phyloP scores from a whole-genome alignment of 139 green algal species.

The Picochlorum sp. region DNA sequence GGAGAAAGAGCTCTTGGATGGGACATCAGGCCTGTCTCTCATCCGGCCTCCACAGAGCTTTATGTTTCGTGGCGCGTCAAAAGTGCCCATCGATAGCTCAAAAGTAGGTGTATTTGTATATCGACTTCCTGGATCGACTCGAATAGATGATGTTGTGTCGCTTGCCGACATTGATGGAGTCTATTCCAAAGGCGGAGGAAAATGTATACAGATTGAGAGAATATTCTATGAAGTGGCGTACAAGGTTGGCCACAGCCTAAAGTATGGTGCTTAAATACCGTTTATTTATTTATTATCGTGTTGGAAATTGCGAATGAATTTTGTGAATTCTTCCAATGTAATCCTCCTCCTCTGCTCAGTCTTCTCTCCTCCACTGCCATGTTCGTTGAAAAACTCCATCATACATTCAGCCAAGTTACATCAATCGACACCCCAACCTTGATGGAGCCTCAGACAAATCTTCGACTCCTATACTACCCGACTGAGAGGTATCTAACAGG shows the following conservation, averaged over 20 bases:
- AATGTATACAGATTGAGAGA: conserved; percentile 41
- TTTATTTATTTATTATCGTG: conserved; percentile 2
- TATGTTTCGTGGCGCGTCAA: conserved; percentile 27
- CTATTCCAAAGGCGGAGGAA: conserved; percentile 15
- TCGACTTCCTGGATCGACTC: conserved; percentile 46
- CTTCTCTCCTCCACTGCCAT: no score
- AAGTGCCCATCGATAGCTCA: conserved; percentile 7
- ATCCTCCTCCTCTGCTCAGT: no score
- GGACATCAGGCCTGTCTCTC: neutral
- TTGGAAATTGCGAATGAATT: neutral
- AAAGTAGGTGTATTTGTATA: conserved; percentile 33
- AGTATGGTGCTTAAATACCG: conserved; percentile 56
- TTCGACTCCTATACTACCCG: no score
- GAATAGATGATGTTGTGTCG: conserved; percentile 28
- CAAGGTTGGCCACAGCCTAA: conserved; percentile 54
- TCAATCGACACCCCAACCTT: no score
- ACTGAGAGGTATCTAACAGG: no score
- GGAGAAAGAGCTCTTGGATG: neutral
- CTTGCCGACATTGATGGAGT: conserved; percentile 26
- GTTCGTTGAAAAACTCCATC: no score
- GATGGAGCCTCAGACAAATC: no score
- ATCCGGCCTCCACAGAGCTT: conserved; percentile 44
- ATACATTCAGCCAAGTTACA: no score
- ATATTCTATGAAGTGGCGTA: conserved; percentile 60
- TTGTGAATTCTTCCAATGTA: neutral